Conservation (phyloP, 345 rosid species). For the Eucalyptus pauciflora region DNA sequence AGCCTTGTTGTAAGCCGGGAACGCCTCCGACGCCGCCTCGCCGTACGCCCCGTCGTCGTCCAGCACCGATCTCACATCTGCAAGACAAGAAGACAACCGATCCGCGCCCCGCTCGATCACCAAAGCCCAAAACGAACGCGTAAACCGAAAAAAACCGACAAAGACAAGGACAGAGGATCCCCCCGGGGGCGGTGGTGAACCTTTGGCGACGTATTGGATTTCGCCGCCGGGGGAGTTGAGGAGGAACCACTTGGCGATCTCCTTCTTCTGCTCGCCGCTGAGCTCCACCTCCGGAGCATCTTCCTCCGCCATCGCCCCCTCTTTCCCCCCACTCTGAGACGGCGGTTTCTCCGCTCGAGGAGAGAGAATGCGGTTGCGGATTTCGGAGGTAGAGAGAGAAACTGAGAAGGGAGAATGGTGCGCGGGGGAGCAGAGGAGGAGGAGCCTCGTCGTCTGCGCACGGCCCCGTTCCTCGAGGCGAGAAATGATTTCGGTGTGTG, state of each 20-base stretch:
- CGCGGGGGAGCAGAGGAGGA: not conserved
- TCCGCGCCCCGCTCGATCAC: not conserved
- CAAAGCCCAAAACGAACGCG: not conserved
- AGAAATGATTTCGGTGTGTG: not conserved
- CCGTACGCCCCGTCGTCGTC: constrained; percentile 52
- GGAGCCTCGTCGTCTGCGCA: not conserved
- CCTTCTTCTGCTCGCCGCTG: constrained; percentile 68
- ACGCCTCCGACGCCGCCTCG: constrained; percentile 79
- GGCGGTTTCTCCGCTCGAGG: not conserved
- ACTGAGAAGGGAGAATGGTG: not conserved
- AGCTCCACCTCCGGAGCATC: constrained; percentile 30
- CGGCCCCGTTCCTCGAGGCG: not conserved
- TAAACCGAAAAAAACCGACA: not conserved
- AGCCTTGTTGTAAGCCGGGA: constrained; percentile 75
- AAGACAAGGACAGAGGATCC: not conserved
- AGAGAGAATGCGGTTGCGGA: not conserved
- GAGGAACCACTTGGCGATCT: constrained; percentile 98
- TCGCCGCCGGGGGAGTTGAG: constrained; percentile 94
- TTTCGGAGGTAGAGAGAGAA: not conserved
- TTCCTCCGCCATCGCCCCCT: constrained; percentile 41
- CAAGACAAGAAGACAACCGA: not conserved
- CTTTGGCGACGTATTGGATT: constrained; percentile 95
- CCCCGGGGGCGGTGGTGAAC: constrained; percentile 3
- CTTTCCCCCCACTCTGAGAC: not conserved
- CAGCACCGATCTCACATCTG: constrained; percentile 74